Evolutionary conservation across 1,284 basidiomycete species (phyloP), one percentile per base, ranked within the genome.

Genomic region (Cryptococcus neoformans): DNA sequence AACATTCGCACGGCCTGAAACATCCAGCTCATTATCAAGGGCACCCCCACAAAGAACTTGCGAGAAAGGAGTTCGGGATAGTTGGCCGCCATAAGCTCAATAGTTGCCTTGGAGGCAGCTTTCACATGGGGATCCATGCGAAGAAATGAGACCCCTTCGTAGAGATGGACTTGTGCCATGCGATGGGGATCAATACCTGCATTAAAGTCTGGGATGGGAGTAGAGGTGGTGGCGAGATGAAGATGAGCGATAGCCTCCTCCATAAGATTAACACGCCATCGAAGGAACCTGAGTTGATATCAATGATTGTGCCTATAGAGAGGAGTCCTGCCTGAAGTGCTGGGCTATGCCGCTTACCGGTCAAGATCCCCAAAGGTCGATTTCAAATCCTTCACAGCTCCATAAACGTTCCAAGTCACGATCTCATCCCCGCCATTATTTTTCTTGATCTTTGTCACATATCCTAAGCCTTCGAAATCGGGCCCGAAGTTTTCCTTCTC

Each of bases 1-100:
- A 68, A 64, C 57, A 68, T 34, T 17, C 57, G 56, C 14, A 66
- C 56, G 3, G 59, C 60, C 21, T 53, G 48, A n/a, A 64, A 66
- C 54, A 68, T 55, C 66, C 66, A 68, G 36, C 49, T 51, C 66
- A 68, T 68, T 57, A 68, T 38, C 10, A 63, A 44, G 0, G 66
- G 66, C 6, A 66, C 66, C 44, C 62, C 62, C 51, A 68, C 66
- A 46, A 68, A 68, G 16, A 66, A 59, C 52, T 68, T 68, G 44
- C 66, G 57, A 2, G 50, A 38, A 2, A 68, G 60, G 14, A 63
- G 57, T 53, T 68, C 66, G 54, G 66, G 66, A 56, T 68, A 68
- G 52, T 68, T 58, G 21, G 58, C 51, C 41, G 49, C 53, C 55
- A 68, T 60, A 57, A 66, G 51, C 14, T 58, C 55, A 44, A 68